Evolutionary conservation across 805 yeast species (phyloP).

Genomic region (Zygoascus flipseniorum): DNA sequence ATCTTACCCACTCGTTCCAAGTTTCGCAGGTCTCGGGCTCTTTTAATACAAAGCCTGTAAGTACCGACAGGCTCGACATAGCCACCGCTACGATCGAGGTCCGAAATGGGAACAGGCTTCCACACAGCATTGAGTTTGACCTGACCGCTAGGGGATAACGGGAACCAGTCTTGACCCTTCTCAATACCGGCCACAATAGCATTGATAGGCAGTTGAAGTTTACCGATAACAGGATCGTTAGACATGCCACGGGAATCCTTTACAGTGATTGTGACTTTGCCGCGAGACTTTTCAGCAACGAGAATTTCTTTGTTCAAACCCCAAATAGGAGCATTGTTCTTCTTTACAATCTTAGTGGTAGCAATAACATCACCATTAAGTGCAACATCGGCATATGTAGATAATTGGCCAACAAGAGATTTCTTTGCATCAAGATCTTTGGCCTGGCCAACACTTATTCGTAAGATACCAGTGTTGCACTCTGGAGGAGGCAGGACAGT

Average conservation of each 20-base stretch:
- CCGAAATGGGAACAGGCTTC: slow-evolving; percentile 75
- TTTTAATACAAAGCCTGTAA: slow-evolving; percentile 57
- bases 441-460: slow-evolving; percentile 56
- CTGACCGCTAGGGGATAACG: slow-evolving; percentile 60
- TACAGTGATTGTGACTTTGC: slow-evolving; percentile 59
- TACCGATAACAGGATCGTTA: slow-evolving; percentile 50
- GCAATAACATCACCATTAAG: slow-evolving; percentile 52
- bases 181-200: slow-evolving; percentile 71
- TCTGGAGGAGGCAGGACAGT: slow-evolving; percentile 81
- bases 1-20: slow-evolving; percentile 83
- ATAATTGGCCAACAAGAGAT: slow-evolving; percentile 40
- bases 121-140: slow-evolving; percentile 61
- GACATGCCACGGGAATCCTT: slow-evolving; percentile 52
- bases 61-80: slow-evolving; percentile 95
- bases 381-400: slow-evolving; percentile 64
- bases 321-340: slow-evolving; percentile 61
- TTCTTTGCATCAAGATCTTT: slow-evolving; percentile 39
- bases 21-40: slow-evolving; percentile 70
- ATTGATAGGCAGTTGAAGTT: slow-evolving; percentile 41
- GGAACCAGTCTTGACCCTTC: slow-evolving; percentile 72
- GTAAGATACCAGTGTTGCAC: slow-evolving; percentile 84
- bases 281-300: slow-evolving; percentile 59
- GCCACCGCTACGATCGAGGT: slow-evolving; percentile 64
- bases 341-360: slow-evolving; percentile 51
- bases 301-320: slow-evolving; percentile 56